Conservation (phyloP, 2,329 filamentous ascomycete genomes). For the Alternaria brassicae region DNA sequence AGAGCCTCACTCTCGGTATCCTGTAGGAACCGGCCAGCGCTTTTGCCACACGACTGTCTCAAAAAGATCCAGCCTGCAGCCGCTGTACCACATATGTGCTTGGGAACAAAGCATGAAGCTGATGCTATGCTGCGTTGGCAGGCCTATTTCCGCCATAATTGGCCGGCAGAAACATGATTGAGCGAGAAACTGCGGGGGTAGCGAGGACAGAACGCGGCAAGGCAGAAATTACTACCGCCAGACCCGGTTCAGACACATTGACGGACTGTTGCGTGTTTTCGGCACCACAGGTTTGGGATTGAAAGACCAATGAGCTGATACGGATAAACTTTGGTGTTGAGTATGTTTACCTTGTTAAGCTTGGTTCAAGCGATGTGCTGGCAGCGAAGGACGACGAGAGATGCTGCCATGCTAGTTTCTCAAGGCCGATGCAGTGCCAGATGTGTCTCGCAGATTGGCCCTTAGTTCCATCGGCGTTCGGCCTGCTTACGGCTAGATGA, state of each 20-base stretch:
- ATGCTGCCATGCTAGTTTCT: conserved; percentile 36
- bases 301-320: conserved; percentile 35
- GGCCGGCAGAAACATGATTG: conserved; percentile 34
- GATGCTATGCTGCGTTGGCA: conserved; percentile 44
- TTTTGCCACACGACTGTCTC: conserved; percentile 36
- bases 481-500: conserved; percentile 35
- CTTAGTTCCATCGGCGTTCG: conserved; percentile 24
- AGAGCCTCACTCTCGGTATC: conserved; percentile 36
- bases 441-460: conserved; percentile 41
- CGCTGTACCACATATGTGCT: conserved; percentile 30
- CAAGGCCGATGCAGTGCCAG: conserved; percentile 35
- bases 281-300: conserved; percentile 30
- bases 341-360: conserved; percentile 32
- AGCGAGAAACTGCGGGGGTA: conserved; percentile 36
- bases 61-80: conserved; percentile 29
- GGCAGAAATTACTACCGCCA: conserved; percentile 33
- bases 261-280: conserved; percentile 35
- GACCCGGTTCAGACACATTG: conserved; percentile 40
- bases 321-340: conserved; percentile 24
- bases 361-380: conserved; percentile 43
- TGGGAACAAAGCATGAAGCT: conserved; percentile 28
- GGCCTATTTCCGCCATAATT: conserved; percentile 34
- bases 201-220: conserved; percentile 31
- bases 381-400: conserved; percentile 36
- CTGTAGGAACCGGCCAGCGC: conserved; percentile 25